Evolutionary conservation across 352 stramenopile genomes (phyloP).

Genomic region (Globisporangium camurandrum): DNA sequence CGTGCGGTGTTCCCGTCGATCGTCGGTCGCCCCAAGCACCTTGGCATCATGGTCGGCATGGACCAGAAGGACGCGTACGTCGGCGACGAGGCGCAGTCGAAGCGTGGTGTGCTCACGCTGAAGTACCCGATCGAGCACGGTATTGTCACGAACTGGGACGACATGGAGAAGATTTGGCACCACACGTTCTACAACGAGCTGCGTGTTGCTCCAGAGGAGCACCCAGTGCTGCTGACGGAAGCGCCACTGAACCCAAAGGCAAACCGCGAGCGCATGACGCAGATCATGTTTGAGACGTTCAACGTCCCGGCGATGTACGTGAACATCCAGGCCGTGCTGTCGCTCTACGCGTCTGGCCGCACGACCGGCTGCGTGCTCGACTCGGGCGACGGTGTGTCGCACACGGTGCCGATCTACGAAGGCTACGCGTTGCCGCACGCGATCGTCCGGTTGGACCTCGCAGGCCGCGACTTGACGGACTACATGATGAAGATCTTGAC

Average conservation of each 20-base stretch:
- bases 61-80: conserved; percentile 94
- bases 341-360: conserved; percentile 91
- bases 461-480: conserved; percentile 91
- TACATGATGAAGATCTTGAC: conserved; percentile 97
- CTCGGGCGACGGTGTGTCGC: conserved; percentile 74
- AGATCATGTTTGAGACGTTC: conserved; percentile 98
- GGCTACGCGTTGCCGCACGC: conserved; percentile 92
- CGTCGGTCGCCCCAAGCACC: conserved; percentile 93
- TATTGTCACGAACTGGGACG: conserved; percentile 99
- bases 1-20: conserved; percentile 96
- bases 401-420: conserved; percentile 96
- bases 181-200: conserved; percentile 99
- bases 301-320: conserved; percentile 92
- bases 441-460: conserved; percentile 91
- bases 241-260: conserved; percentile 91
- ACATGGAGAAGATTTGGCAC: conserved; percentile 99
- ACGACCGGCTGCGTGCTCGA: conserved; percentile 95
- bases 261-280: conserved; percentile 90
- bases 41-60: conserved; percentile 97
- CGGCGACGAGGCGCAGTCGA: conserved; percentile 90
- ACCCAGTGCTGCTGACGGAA: conserved; percentile 94
- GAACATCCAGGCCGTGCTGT: conserved; percentile 91
- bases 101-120: conserved; percentile 89
- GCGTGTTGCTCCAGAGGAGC: conserved; percentile 92
- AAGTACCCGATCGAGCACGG: conserved; percentile 99